phyloP scores from a whole-genome alignment of 352 stramenopile species.

The Phytophthora podocarpi region DNA sequence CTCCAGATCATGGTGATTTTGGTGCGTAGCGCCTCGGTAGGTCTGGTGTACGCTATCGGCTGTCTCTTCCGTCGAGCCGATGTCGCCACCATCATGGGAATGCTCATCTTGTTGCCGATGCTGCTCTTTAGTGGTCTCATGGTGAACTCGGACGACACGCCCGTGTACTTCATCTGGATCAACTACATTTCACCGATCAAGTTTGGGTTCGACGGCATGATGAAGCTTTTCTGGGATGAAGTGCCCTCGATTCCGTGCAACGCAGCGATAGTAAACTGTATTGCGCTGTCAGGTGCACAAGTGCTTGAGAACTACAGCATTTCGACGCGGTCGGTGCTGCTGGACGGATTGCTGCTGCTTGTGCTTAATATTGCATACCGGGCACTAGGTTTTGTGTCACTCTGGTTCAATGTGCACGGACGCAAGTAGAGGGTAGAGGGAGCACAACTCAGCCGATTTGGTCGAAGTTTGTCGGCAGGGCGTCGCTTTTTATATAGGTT shows the following conservation, averaged over 20 bases:
- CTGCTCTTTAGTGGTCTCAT: slow-evolving; percentile 57
- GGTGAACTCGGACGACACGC: slow-evolving; percentile 42
- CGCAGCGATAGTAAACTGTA: slow-evolving; percentile 22
- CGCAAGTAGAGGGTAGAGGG: background rate
- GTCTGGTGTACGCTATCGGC: slow-evolving; percentile 42
- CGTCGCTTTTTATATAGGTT: no score
- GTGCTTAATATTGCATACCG: slow-evolving; percentile 43
- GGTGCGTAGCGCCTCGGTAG: slow-evolving; percentile 14
- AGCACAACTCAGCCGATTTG: no score
- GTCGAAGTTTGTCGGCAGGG: no score
- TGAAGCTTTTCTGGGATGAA: slow-evolving; percentile 51
- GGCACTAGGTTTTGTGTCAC: slow-evolving; percentile 17
- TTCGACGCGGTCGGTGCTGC: slow-evolving; percentile 20
- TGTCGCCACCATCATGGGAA: slow-evolving; percentile 44
- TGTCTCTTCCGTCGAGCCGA: slow-evolving; percentile 38
- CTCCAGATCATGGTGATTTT: slow-evolving; percentile 46
- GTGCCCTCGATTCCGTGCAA: slow-evolving; percentile 44
- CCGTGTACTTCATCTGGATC: slow-evolving; percentile 60
- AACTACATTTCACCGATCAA: slow-evolving; percentile 67
- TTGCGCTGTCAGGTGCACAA: slow-evolving; percentile 29
- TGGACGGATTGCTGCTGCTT: slow-evolving; percentile 38
- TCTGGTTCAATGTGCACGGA: slow-evolving; percentile 32
- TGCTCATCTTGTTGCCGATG: slow-evolving; percentile 53
- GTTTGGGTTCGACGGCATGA: slow-evolving; percentile 51
- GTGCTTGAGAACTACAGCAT: slow-evolving; percentile 57